A percentile compares a stretch with the other conserved stretches of the same genome.
phyloP scores from a whole-genome alignment of 805 yeast species.

The Saturnispora sanitii region DNA sequence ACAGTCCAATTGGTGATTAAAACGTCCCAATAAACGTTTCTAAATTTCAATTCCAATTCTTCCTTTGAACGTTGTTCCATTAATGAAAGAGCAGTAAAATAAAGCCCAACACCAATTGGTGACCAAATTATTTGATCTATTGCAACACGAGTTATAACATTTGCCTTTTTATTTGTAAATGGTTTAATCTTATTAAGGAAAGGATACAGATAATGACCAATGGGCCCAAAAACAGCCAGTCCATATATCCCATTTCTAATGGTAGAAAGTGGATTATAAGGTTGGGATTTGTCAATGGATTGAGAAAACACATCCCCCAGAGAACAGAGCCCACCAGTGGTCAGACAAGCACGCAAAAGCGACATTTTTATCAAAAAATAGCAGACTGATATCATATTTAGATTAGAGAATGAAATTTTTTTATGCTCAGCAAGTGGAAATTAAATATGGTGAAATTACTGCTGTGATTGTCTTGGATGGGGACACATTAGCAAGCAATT shows the following conservation, averaged over 20 bases:
- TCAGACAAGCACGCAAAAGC: not conserved
- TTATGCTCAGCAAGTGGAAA: too few relatives aligned
- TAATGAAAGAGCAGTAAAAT: slow-evolving; percentile 55
- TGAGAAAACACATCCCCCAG: slow-evolving; percentile 6
- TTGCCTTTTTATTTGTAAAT: not conserved
- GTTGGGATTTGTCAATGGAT: not conserved
- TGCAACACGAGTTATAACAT: slow-evolving; percentile 36
- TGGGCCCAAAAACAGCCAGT: slow-evolving; percentile 5
- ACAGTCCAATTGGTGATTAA: slow-evolving; percentile 68
- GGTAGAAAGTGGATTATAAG: slow-evolving; percentile 2
- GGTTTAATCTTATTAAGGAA: slow-evolving; percentile 2
- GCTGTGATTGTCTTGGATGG: too few relatives aligned
- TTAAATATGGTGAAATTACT: too few relatives aligned
- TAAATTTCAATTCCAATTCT: slow-evolving; percentile 34
- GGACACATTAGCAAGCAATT: too few relatives aligned
- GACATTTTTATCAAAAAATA: not conserved
- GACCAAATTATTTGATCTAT: slow-evolving; percentile 72
- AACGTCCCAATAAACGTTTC: slow-evolving; percentile 54
- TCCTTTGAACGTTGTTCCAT: slow-evolving; percentile 44
- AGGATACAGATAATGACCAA: slow-evolving; percentile 5
- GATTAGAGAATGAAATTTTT: too few relatives aligned
- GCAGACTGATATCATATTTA: not conserved
- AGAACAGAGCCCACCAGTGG: slow-evolving; percentile 5
- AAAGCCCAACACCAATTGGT: slow-evolving; percentile 67
- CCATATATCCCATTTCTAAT: slow-evolving; percentile 4